Evolutionary conservation across 169 alveolate species (phyloP), one percentile per base, ranked within the genome.

Genomic region (Theileria orientalis): DNA sequence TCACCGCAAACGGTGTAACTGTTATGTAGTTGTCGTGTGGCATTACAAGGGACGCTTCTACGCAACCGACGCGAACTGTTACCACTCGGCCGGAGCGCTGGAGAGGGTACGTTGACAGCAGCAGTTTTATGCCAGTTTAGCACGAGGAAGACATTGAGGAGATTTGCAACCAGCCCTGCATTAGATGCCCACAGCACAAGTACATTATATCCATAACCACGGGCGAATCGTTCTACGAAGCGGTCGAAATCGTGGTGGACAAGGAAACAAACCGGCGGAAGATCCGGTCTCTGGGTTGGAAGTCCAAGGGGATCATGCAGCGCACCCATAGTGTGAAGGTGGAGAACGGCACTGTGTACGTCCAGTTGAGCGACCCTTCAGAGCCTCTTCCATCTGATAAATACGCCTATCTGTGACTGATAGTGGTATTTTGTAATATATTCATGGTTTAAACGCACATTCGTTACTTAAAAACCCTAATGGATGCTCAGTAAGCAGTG

Each of bases 51-150:
- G 62, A 27, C 27, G 44, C 9, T 46, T 77, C 40, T 86, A 61
- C 49, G 92, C 92, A 6, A 32, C 85, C 8, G 92, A 86, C 59
- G 92, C 92, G 59, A 86, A 86, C 72, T 86, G 92, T 76, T 86
- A 85, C 83, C 92, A 86, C 67, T 67, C 92, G 0, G 85, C 93
- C 32, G 92, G 92, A 2, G 76, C 79, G 9, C 75, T 86, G 23
- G 92, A 82, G 46, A 29, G 72, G 69, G 89, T 82, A 23, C 13
- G 73, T n/a, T 27, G 37, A 2, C 8, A 14, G 11, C n/a, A 16
- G 13, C 9, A n/a, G 16, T 3, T 21, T 21, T 14, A 42, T 19
- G 13, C n/a, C 21, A 23, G 23, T 54, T 21, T 64, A 84, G 86
- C 86, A 76, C 62, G 79, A 40, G 14, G 91, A 47, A 13, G 91